A percentile compares a stretch with the other conserved stretches of the same genome.
Conservation (phyloP, 805 yeast species). For the Spathaspora arborariae region DNA sequence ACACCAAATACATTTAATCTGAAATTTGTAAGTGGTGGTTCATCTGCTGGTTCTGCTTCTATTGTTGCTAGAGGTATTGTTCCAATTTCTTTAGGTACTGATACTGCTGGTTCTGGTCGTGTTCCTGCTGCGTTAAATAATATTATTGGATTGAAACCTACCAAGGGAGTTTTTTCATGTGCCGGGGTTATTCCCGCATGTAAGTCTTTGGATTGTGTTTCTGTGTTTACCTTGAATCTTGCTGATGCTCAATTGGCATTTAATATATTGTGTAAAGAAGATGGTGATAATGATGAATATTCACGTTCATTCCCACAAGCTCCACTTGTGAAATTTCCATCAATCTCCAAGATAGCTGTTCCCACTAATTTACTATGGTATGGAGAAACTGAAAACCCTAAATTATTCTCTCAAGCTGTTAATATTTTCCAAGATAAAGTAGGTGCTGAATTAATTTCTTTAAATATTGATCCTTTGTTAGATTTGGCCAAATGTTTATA, state of each 20-base stretch:
- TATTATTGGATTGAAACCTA: slow-evolving; percentile 87
- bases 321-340: slow-evolving; percentile 57
- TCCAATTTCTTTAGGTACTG: slow-evolving; percentile 89
- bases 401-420: slow-evolving; percentile 61
- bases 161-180: slow-evolving; percentile 83
- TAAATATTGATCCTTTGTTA: slow-evolving; percentile 73
- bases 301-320: slow-evolving; percentile 71
- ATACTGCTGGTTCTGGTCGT: slow-evolving; percentile 97
- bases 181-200: slow-evolving; percentile 97
- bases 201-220: slow-evolving; percentile 88
- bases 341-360: slow-evolving; percentile 66
- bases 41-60: slow-evolving; percentile 93
- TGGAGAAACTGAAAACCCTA: slow-evolving; percentile 76
- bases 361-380: slow-evolving; percentile 75
- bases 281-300: slow-evolving; percentile 67
- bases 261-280: slow-evolving; percentile 67
- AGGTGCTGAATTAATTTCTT: slow-evolving; percentile 52
- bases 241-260: slow-evolving; percentile 81
- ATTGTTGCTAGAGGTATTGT: slow-evolving; percentile 88
- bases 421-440: slow-evolving; percentile 31
- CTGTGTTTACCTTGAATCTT: slow-evolving; percentile 74
- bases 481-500: slow-evolving; percentile 84
- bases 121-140: slow-evolving; percentile 96
- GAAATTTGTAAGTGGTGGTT: slow-evolving; percentile 88
- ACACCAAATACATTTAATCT: slow-evolving; percentile 75